phyloP scores from a whole-genome alignment of 106 monocot species.

The Dendrobium officinale region DNA sequence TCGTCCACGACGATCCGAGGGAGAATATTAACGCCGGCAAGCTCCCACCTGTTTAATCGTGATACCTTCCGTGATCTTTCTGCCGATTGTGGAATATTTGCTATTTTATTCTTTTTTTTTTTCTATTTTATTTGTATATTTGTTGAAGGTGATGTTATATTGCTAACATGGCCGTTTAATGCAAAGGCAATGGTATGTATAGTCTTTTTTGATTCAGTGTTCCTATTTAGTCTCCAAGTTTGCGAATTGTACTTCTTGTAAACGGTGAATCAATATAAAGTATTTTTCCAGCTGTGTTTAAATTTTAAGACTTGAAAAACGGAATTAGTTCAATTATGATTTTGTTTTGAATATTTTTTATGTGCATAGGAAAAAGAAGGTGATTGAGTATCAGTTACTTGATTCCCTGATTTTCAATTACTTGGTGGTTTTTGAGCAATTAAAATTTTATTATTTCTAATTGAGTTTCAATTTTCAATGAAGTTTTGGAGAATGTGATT shows the following conservation, averaged over 20 bases:
- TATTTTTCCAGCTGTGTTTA: not conserved
- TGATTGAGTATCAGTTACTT: too few species aligned
- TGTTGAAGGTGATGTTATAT: not conserved
- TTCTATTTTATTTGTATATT: not conserved
- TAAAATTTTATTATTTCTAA: too few species aligned
- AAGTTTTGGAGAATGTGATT: too few species aligned
- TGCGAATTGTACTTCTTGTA: not conserved
- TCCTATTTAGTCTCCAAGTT: not conserved
- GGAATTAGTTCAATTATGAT: not conserved
- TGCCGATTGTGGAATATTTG: not conserved
- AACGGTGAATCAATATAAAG: not conserved
- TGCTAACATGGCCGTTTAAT: not conserved
- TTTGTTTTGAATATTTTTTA: not conserved
- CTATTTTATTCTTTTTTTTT: not conserved
- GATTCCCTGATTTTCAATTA: too few species aligned
- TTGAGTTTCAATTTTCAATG: too few species aligned
- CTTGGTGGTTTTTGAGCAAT: too few species aligned
- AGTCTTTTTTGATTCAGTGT: not conserved
- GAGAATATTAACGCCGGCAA: not conserved
- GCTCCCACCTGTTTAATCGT: conserved; percentile 5
- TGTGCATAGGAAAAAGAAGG: not conserved
- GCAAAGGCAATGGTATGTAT: not conserved
- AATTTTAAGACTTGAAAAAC: not conserved
- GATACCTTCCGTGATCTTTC: not conserved
- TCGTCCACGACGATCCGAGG: conserved; percentile 1